These are phyloP conservation scores for Pezicula rhizophila DNA, from an alignment of 2,329 filamentous ascomycete species.

Conservation along the genomic window DNA sequence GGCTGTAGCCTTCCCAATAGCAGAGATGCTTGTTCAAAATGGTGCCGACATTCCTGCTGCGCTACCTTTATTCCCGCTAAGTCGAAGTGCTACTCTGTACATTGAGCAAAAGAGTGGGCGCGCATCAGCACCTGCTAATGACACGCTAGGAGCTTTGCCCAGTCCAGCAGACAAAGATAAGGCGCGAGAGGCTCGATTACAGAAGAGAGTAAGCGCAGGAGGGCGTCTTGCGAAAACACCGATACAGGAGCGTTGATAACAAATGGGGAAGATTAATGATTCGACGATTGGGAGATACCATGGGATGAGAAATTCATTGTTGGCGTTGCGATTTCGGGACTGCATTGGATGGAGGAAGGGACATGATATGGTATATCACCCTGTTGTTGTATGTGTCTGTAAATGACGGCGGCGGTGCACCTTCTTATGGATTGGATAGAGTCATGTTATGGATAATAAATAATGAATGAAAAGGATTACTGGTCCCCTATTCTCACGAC, in stretches of 20 bases:
- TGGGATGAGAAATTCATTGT: conserved; percentile 19
- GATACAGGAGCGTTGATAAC: conserved; percentile 23
- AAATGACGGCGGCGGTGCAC: not conserved
- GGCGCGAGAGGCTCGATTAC: conserved; percentile 63
- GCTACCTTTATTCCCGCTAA: conserved; percentile 77
- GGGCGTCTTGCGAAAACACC: conserved; percentile 53
- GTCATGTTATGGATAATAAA: not conserved
- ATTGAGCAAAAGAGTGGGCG: conserved; percentile 68
- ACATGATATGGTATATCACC: not conserved
- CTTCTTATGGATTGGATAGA: not conserved
- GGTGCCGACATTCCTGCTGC: conserved; percentile 77
- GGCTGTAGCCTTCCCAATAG: conserved; percentile 72
- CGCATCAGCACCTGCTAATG: conserved; percentile 34
- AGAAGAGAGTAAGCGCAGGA: conserved; percentile 75
- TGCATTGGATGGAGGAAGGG: not conserved
- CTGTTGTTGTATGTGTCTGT: not conserved
- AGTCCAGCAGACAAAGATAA: conserved; percentile 42
- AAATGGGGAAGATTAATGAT: conserved; percentile 16
- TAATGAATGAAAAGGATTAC: not conserved
- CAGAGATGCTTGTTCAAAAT: conserved; percentile 88
- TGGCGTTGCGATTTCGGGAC: conserved; percentile 21
- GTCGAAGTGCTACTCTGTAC: conserved; percentile 73
- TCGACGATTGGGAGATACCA: conserved; percentile 26
- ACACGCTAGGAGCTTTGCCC: conserved; percentile 59
- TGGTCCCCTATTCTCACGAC: no score